Percentiles rank a stretch among this genome's conserved stretches.
phyloP scores from a whole-genome alignment of 2,329 filamentous ascomycete species.

The Mollisia scopiformis region DNA sequence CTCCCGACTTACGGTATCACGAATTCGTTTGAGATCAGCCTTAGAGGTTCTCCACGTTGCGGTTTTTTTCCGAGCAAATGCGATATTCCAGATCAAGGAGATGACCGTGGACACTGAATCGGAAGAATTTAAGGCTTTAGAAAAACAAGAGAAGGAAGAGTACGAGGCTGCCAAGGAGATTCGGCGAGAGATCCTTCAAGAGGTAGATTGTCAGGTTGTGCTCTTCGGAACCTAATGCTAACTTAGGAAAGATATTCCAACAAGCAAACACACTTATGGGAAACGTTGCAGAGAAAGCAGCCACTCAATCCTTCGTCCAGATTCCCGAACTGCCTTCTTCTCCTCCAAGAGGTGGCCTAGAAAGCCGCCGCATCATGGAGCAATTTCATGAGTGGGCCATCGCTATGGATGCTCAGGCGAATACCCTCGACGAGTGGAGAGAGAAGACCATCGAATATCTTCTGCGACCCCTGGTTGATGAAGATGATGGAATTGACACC shows the following conservation, averaged over 20 bases:
- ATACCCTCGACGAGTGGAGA: slow-evolving; percentile 74
- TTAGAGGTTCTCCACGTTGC: slow-evolving; percentile 83
- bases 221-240: slow-evolving; percentile 6
- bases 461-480: slow-evolving; percentile 76
- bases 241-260: slow-evolving; percentile 36
- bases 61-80: slow-evolving; percentile 83
- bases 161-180: slow-evolving; percentile 81
- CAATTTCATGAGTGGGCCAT: slow-evolving; percentile 66
- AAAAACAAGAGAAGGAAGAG: slow-evolving; percentile 69
- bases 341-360: slow-evolving; percentile 66
- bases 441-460: slow-evolving; percentile 73
- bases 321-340: slow-evolving; percentile 65
- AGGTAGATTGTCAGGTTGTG: slow-evolving; percentile 36
- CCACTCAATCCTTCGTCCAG: slow-evolving; percentile 58
- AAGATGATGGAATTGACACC: slow-evolving; percentile 73
- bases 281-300: slow-evolving; percentile 56
- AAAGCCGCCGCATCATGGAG: slow-evolving; percentile 68
- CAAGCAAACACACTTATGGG: slow-evolving; percentile 69
- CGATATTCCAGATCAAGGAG: slow-evolving; percentile 79
- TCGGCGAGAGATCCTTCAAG: slow-evolving; percentile 76
- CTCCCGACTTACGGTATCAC: slow-evolving; percentile 56
- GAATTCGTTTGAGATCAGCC: slow-evolving; percentile 69
- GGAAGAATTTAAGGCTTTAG: slow-evolving; percentile 65
- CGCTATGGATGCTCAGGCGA: slow-evolving; percentile 72
- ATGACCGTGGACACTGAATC: slow-evolving; percentile 69